Base-by-base conservation (phyloP, 805 yeast genomes). In the Yarrowia sp. region DNA sequence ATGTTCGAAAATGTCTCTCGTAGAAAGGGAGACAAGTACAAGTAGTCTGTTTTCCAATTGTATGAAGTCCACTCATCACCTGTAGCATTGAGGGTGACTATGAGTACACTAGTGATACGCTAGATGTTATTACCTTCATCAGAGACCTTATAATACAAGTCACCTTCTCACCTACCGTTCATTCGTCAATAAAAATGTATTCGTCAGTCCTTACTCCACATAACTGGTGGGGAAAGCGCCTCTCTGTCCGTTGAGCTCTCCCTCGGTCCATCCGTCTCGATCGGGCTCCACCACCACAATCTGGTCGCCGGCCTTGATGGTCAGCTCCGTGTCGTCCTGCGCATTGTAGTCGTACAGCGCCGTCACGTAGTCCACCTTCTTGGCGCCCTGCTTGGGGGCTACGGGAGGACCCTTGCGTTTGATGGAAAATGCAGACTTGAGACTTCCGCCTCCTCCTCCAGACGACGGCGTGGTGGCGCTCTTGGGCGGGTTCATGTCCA, bases 231-330 rank as follows among this genome's bases (percentile, higher is more conserved):
- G 98, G 77, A 91, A 87, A 67, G 89, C 75, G 0, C 96, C 96
- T 19, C 79, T 80, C 9, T 70, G 71, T 0, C 94, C 95, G 70
- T 86, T 80, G 8, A 89, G 69, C 74, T 90, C 94, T 13, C 98
- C 98, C 72, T 87, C 90, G 1, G 98, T 93, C 99, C 99, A 95
- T 0, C 99, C 99, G 46, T 84, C 84, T 10, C 92, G 93, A 63
- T 87, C 91, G 36, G 84, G 87, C 49, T 80, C 81, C 0, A 90
- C 73, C 13, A 95, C 83, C 12, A 84, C 82, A 19, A 95, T 85
- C 67, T 81, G 82, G 70, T 94, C 98, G 2, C 97, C 97, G 0
- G 84, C 87, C 9, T 71, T 73, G 20, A 95, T 85, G 20, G 85
- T 82, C 68, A 95, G 76, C 77, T 95, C 99, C 73, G 90, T 94